These are phyloP conservation scores for Omphalotus guepiniiformis DNA, from an alignment of 768 basidiomycete species.

Conservation along the genomic window DNA sequence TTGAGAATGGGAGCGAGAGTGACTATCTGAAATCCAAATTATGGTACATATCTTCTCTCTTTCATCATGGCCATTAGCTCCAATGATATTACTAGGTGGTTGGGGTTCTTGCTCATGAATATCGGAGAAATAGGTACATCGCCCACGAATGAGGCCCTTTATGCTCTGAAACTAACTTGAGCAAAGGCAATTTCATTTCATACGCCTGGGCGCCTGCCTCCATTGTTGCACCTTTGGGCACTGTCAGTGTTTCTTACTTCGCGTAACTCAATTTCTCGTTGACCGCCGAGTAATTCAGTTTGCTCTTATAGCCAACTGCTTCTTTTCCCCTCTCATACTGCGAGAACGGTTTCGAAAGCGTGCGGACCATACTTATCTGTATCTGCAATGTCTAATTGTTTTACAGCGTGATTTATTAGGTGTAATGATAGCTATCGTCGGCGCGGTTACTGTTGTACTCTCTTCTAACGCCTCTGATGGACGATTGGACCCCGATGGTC, in stretches of 20 bases:
- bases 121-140: conserved; percentile 63
- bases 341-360: conserved; percentile 74
- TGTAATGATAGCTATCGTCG: conserved; percentile 75
- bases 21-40: conserved; percentile 81
- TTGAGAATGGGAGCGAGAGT: conserved; percentile 48
- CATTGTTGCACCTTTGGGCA: conserved; percentile 94
- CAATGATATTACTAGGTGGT: conserved; percentile 60
- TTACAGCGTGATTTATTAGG: conserved; percentile 72
- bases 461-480: conserved; percentile 69
- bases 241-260: conserved; percentile 46
- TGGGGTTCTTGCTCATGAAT: conserved; percentile 85
- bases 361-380: conserved; percentile 4
- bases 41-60: conserved; percentile 50
- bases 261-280: conserved; percentile 5
- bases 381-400: conserved; percentile 13
- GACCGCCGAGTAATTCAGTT: conserved; percentile 41
- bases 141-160: not conserved
- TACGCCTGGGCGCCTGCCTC: conserved; percentile 90
- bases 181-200: conserved; percentile 77
- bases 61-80: not conserved
- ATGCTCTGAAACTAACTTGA: not conserved
- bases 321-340: conserved; percentile 85
- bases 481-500: conserved; percentile 60
- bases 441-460: conserved; percentile 91
- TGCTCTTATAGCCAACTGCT: conserved; percentile 92